Evolutionary conservation across 352 stramenopile species (phyloP), one percentile per base, ranked within the genome.

Genomic region (Pythium periplocum): DNA sequence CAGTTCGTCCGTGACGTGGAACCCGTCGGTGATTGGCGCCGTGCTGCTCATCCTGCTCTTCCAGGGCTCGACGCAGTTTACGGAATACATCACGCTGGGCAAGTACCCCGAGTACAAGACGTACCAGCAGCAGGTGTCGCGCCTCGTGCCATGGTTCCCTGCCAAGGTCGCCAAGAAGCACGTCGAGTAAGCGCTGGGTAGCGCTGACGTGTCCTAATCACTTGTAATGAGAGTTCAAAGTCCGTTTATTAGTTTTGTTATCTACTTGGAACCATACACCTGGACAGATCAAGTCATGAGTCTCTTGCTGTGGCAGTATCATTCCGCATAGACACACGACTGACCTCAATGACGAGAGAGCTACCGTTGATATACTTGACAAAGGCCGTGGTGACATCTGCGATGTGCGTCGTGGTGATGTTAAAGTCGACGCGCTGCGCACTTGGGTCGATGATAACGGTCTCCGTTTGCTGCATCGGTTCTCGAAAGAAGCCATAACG

Each of bases 61-160:
- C 69, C 83, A 96, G 62, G 87, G 84, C 49, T 96, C 85, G 36
- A 87, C 87, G 4, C 67, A 76, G 36, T 93, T 97, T 53, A 97
- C 89, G 9, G 92, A 98, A 78, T 71, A 71, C 42, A 91, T 98
- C 59, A 96, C 88, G 32, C 53, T 78, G 8, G 53, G 61, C 33
- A 97, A 97, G 67, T 98, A 98, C 68, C 78, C 85, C 1, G 68
- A 77, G 39, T 98, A 98, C 77, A 75, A 71, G 36, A 41, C 73
- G 35, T 98, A 97, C 72, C 83, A 96, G 60, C 68, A 75, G 12
- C 64, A 79, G 8, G 78, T 88, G 34, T 86, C 78, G n/a, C 64
- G 63, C 38, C 53, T 89, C 10, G 39, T 90, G 47, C 82, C 81
- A 12, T 74, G 70, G 85, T 93, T 51, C 69, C 75, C 51, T 6